Conservation (phyloP, 2,329 filamentous ascomycete species). For the Beauveria scarabaeidicola region DNA sequence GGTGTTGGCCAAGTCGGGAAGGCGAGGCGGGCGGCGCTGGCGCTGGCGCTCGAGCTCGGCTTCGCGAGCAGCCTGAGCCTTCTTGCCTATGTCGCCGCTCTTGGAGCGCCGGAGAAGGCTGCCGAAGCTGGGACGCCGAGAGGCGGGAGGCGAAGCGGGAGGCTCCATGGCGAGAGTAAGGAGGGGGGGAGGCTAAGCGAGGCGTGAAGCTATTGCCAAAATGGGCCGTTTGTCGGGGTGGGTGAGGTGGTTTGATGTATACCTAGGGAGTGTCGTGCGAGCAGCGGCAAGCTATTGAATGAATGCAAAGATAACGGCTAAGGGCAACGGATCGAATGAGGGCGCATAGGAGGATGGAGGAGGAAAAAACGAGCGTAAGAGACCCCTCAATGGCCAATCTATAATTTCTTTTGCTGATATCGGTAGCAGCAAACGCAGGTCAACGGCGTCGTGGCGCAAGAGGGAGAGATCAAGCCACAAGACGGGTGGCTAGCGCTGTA, state of each 20-base stretch:
- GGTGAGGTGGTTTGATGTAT: neutral
- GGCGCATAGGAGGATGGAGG: neutral
- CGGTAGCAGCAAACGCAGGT: neutral
- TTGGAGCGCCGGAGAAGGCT: conserved; percentile 61
- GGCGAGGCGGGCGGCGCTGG: conserved; percentile 36
- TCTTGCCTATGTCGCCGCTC: conserved; percentile 57
- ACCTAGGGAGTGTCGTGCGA: neutral
- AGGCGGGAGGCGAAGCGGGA: conserved; percentile 19
- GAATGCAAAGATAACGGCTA: neutral
- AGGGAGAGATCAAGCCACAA: neutral
- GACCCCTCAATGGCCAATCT: neutral
- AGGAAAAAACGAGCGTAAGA: neutral
- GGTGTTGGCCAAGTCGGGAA: conserved; percentile 43
- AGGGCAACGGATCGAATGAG: neutral
- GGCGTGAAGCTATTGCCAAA: neutral
- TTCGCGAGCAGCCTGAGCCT: conserved; percentile 45
- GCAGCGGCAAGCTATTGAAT: neutral
- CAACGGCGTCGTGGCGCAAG: neutral
- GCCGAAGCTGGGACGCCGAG: conserved; percentile 37
- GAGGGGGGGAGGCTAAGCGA: conserved; percentile 14
- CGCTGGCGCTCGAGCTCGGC: conserved; percentile 44
- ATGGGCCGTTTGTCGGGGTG: neutral
- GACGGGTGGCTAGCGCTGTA: neutral
- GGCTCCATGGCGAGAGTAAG: neutral
- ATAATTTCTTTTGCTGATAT: neutral